Evolutionary conservation across 768 basidiomycete species (phyloP).

Genomic region (Rhodotorula toruloides): DNA sequence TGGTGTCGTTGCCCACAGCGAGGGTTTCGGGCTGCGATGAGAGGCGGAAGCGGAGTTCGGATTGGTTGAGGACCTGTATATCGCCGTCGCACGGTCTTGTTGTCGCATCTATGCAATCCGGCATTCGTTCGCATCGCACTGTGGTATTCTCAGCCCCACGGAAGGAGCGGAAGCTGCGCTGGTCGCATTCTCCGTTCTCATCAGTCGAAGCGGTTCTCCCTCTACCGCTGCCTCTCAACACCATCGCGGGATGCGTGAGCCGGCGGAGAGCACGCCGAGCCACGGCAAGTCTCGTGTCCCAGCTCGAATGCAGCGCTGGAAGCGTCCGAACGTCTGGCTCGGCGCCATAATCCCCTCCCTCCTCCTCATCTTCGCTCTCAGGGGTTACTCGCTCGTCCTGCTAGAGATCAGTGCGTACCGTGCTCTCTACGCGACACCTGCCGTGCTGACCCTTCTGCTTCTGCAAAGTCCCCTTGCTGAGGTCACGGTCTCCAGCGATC

Average conservation of each 20-base stretch:
- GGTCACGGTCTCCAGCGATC: background rate
- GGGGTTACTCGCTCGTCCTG: constrained; percentile 14
- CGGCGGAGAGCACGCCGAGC: background rate
- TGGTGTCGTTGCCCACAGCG: too few species aligned
- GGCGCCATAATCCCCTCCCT: constrained; percentile 21
- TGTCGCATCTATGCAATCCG: background rate
- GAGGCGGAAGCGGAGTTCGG: background rate
- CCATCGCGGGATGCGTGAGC: background rate
- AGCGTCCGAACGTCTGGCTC: constrained; percentile 22
- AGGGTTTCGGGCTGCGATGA: constrained; percentile 1
- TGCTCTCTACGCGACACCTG: background rate
- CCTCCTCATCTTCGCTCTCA: constrained; percentile 10
- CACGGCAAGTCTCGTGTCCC: background rate
- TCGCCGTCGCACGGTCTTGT: background rate
- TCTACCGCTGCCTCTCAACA: background rate
- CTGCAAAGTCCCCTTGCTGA: constrained; percentile 10
- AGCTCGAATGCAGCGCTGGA: background rate
- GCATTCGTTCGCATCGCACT: too few species aligned
- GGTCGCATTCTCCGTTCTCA: too few species aligned
- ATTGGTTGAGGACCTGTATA: background rate
- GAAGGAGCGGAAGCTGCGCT: too few species aligned
- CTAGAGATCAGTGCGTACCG: constrained; percentile 3
- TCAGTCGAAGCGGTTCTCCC: background rate
- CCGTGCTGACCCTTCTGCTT: accelerated
- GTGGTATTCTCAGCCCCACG: too few species aligned